Conservation (phyloP, 192 early-diverging fungal genomes). For the Backusella sp. region DNA sequence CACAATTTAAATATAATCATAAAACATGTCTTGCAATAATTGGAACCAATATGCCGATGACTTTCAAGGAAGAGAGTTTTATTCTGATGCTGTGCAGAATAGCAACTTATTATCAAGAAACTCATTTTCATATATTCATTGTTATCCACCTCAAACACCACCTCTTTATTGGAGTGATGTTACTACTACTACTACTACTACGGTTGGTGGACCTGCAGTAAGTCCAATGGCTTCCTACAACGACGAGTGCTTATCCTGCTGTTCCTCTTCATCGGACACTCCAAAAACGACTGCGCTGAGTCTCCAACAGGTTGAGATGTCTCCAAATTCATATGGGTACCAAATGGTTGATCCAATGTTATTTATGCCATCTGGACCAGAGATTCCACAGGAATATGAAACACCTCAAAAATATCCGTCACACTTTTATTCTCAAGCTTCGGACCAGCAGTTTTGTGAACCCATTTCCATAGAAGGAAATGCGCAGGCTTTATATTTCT, state of each 20-base stretch:
- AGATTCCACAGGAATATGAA: not conserved
- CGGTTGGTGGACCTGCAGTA: not conserved
- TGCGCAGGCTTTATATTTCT: slow-evolving; percentile 6
- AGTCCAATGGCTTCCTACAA: not conserved
- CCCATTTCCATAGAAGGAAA: slow-evolving; percentile 4
- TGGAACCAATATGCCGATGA: not conserved
- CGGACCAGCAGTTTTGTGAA: not conserved
- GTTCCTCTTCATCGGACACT: not conserved
- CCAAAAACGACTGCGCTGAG: not conserved
- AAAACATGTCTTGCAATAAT: not conserved
- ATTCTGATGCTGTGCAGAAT: not conserved
- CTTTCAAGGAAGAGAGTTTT: not conserved
- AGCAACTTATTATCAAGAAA: not conserved
- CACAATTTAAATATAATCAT: not conserved
- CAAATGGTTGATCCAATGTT: slow-evolving; percentile 1
- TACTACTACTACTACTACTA: not conserved
- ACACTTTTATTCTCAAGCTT: slow-evolving; percentile 1
- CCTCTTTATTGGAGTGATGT: slow-evolving; percentile 1
- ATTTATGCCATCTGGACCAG: not conserved
- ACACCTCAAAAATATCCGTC: not conserved
- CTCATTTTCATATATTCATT: not conserved
- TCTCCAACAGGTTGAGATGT: not conserved
- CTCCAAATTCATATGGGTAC: not conserved
- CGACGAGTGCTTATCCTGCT: not conserved
- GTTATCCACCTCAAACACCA: not conserved